Conservation (phyloP, 495 filamentous ascomycete species). For the Penicillium macrosclerotiorum region DNA sequence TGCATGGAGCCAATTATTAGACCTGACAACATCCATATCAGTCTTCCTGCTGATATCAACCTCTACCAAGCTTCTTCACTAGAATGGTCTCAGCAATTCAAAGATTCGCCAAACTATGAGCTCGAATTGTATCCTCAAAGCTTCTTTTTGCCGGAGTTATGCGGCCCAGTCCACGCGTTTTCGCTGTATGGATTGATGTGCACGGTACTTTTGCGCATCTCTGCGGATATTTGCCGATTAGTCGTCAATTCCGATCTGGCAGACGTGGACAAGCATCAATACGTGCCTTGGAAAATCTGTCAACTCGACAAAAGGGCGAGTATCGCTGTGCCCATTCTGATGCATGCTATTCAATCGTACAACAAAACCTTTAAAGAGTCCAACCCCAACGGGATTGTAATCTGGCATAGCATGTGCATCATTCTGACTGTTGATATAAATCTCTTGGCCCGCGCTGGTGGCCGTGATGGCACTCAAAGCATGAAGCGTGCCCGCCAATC, state of each 20-base stretch:
- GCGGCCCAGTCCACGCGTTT: constrained; percentile 2
- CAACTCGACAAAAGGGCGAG: constrained; percentile 7
- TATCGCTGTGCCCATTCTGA: constrained; percentile 1
- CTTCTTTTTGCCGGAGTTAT: constrained; percentile 3
- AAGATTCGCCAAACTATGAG: not conserved
- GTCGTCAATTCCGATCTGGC: constrained; percentile 3
- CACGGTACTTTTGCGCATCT: constrained; percentile 8
- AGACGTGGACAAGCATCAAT: not conserved
- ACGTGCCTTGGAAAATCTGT: constrained; percentile 5
- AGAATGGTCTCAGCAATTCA: not conserved
- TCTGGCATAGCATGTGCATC: constrained; percentile 14
- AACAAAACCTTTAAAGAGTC: not conserved
- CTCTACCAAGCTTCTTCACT: not conserved
- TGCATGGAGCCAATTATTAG: not conserved
- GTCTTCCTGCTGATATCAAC: not conserved
- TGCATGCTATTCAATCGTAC: not conserved
- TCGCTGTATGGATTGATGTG: constrained; percentile 10
- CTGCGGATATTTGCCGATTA: constrained; percentile 5
- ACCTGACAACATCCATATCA: not conserved
- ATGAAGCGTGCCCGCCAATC: constrained; percentile 3
- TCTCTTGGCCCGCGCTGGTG: constrained; percentile 4
- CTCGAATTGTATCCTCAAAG: constrained; percentile 2
- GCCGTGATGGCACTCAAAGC: constrained; percentile 1
- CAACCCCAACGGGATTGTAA: constrained; percentile 14
- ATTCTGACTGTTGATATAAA: constrained; percentile 1